Percentiles rank a stretch among this genome's conserved stretches.
Conservation (phyloP, 148 eudicot genomes). For the Polygonum maritimum region DNA sequence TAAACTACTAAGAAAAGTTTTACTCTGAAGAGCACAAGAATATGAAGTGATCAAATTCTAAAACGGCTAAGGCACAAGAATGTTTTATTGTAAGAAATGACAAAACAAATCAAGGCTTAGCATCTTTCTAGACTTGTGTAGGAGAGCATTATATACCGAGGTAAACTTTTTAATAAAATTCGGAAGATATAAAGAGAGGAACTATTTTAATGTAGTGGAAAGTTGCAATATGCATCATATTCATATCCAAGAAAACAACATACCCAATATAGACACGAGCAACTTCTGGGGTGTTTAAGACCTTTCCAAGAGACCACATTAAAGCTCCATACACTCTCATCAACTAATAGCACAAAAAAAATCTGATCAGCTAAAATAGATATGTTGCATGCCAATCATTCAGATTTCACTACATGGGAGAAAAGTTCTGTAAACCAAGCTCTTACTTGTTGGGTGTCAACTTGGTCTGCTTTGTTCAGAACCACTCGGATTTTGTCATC, state of each 20-base stretch:
- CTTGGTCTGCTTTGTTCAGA: slow-evolving; percentile 92
- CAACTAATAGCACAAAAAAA: slow-evolving; percentile 30
- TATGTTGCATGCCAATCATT: not conserved
- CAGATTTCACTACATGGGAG: not conserved
- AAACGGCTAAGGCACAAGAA: not conserved
- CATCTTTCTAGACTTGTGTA: not conserved
- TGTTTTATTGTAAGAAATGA: not conserved
- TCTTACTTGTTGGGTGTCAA: slow-evolving; percentile 80
- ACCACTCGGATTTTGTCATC: slow-evolving; percentile 92
- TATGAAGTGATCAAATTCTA: not conserved
- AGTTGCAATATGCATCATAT: not conserved
- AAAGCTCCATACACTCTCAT: slow-evolving; percentile 94
- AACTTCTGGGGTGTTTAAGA: slow-evolving; percentile 83
- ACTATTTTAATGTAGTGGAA: not conserved
- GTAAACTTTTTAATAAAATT: not conserved
- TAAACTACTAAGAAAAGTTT: not conserved
- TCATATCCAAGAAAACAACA: slow-evolving; percentile 4
- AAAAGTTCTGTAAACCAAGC: not conserved
- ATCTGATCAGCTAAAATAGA: not conserved
- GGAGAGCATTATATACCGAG: not conserved
- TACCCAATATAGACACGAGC: slow-evolving; percentile 90
- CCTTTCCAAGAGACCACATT: slow-evolving; percentile 97
- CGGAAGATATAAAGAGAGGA: not conserved
- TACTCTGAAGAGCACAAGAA: not conserved
- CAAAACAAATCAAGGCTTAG: not conserved